These are phyloP conservation scores for Candida chilensis DNA, from an alignment of 805 yeast genomes.

Conservation along the genomic window DNA sequence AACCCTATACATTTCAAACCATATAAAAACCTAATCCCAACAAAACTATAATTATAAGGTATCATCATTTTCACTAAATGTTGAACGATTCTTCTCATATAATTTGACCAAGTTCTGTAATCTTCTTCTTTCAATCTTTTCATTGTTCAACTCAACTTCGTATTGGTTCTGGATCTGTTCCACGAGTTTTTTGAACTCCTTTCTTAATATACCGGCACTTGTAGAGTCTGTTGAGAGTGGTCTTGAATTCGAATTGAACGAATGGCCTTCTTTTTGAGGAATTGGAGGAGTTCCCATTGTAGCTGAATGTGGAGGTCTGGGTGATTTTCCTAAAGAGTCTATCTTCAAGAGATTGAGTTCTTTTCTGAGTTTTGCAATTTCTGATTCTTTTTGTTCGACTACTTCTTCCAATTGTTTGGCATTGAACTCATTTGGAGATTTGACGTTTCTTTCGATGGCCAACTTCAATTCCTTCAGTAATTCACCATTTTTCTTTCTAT, in stretches of 20 bases:
- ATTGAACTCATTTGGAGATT: conserved; percentile 23
- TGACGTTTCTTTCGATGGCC: conserved; percentile 21
- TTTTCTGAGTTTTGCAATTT: conserved; percentile 30
- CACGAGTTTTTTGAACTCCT: conserved; percentile 61
- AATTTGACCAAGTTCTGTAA: conserved; percentile 29
- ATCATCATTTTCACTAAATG: too few species aligned
- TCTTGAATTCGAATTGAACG: conserved; percentile 6
- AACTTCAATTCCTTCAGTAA: conserved; percentile 42
- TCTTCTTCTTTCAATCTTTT: conserved; percentile 39
- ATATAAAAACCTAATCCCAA: too few species aligned
- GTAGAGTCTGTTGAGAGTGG: conserved; percentile 14
- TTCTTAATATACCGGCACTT: conserved; percentile 48
- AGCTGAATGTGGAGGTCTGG: conserved; percentile 2
- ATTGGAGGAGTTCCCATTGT: conserved; percentile 7
- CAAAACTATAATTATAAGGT: too few species aligned
- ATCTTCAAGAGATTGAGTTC: conserved; percentile 33
- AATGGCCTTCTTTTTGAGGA: conserved; percentile 11
- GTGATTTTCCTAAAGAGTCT: conserved; percentile 28
- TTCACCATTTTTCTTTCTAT: conserved; percentile 38
- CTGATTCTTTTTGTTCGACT: conserved; percentile 23
- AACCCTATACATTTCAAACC: too few species aligned
- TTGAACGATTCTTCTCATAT: conserved; percentile 10
- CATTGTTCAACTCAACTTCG: conserved; percentile 49
- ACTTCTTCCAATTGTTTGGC: conserved; percentile 12
- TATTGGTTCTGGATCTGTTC: conserved; percentile 52